phyloP scores from a whole-genome alignment of 176 grass and related monocot genomes.

The Juncus effusus region DNA sequence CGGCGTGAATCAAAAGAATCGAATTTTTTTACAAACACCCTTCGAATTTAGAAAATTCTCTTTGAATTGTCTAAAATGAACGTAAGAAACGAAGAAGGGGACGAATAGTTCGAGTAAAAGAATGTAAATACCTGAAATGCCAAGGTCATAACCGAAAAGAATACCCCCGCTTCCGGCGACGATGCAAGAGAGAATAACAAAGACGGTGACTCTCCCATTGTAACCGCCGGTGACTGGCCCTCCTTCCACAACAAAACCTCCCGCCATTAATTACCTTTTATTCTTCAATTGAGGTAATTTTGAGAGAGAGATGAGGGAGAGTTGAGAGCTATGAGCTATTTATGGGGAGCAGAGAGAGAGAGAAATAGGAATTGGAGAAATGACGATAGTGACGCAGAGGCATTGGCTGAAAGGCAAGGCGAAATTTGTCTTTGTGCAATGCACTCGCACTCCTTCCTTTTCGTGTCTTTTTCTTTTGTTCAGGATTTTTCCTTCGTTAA shows the following conservation, averaged over 20 bases:
- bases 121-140: slow-evolving; percentile 64
- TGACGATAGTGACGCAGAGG: slow-evolving; percentile 3
- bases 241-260: slow-evolving; percentile 31
- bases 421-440: not conserved
- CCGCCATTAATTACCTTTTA: slow-evolving; percentile 33
- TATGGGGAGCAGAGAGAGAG: not conserved
- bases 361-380: not conserved
- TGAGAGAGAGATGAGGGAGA: not conserved
- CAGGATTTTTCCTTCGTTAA: not conserved
- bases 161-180: slow-evolving; percentile 77
- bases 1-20: no score
- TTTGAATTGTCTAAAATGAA: no score
- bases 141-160: slow-evolving; percentile 95
- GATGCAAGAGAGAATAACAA: slow-evolving; percentile 63
- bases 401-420: slow-evolving; percentile 7
- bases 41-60: no score
- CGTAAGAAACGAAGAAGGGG: not conserved
- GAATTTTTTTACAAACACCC: no score
- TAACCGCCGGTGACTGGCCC: slow-evolving; percentile 35
- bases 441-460: no score
- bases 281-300: not conserved
- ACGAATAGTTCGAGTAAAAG: no score
- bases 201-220: slow-evolving; percentile 59
- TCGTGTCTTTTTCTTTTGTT: no score
- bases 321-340: not conserved